phyloP scores from a whole-genome alignment of 2,329 filamentous ascomycete species.

The Fusarium continuum region DNA sequence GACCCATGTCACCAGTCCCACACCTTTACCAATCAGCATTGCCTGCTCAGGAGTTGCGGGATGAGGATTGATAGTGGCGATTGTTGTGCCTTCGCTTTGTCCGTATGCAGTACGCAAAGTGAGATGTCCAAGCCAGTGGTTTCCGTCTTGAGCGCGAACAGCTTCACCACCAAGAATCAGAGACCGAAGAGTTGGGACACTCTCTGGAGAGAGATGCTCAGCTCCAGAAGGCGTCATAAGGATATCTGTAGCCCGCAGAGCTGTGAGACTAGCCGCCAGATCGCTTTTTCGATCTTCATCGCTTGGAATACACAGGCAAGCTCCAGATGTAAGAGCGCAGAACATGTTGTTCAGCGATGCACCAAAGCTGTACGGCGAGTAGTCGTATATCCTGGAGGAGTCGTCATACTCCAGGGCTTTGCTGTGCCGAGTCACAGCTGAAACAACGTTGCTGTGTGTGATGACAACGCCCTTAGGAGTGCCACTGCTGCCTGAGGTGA shows the following conservation, averaged over 20 bases:
- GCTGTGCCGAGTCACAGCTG: neutral
- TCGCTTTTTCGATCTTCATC: too few species aligned
- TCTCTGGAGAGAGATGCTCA: too few species aligned
- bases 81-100: neutral
- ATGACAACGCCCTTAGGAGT: neutral
- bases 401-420: neutral
- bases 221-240: neutral
- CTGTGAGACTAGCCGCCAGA: neutral
- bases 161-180: neutral
- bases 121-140: neutral
- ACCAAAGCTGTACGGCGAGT: neutral
- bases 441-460: neutral
- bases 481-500: neutral
- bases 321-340: neutral
- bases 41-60: neutral
- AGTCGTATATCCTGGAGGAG: neutral
- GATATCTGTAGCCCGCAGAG: neutral
- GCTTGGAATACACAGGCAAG: neutral
- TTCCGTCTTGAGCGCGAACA: neutral
- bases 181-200: neutral
- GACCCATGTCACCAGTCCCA: neutral
- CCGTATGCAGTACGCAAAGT: neutral
- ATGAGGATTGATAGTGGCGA: neutral
- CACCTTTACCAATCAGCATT: neutral
- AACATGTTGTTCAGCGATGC: neutral